phyloP scores from a whole-genome alignment of 2,329 filamentous ascomycete species.

The Coniochaeta sp. region DNA sequence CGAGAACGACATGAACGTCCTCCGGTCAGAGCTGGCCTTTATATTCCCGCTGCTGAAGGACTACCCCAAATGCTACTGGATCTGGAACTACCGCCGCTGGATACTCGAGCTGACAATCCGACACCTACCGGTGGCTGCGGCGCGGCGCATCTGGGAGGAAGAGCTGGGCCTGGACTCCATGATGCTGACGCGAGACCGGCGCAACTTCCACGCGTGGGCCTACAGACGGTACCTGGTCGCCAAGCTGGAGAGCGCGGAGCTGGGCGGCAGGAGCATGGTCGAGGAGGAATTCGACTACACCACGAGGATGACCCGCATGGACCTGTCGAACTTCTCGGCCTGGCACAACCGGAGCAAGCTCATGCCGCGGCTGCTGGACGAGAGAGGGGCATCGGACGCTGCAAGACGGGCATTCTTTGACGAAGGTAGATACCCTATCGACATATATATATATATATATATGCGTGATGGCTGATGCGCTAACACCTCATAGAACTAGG shows the following conservation, averaged over 20 bases:
- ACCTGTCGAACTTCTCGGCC: conserved; percentile 92
- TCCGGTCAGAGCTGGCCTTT: conserved; percentile 71
- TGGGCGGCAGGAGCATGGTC: conserved; percentile 55
- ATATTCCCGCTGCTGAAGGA: conserved; percentile 76
- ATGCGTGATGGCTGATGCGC: background rate
- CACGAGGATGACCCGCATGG: conserved; percentile 74
- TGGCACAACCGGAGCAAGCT: conserved; percentile 89
- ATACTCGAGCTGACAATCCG: conserved; percentile 64
- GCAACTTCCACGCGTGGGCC: conserved; percentile 96
- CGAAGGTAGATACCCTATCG: too few relatives aligned
- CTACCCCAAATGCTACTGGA: conserved; percentile 98
- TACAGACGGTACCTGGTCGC: conserved; percentile 75
- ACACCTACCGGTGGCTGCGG: conserved; percentile 46
- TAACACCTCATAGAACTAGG: conserved; percentile 51
- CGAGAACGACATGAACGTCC: conserved; percentile 36
- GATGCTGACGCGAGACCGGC: conserved; percentile 78
- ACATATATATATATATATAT: too few relatives aligned
- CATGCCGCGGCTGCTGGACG: conserved; percentile 66
- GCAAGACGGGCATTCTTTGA: conserved; percentile 65
- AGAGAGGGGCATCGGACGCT: conserved; percentile 56
- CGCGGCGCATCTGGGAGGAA: conserved; percentile 68
- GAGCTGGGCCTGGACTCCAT: conserved; percentile 78
- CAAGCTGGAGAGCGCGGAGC: conserved; percentile 56
- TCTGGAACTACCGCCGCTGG: conserved; percentile 95
- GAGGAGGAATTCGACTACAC: conserved; percentile 86